These are phyloP conservation scores for Malus sieversii DNA, from an alignment of 306 rosid species.

Conservation along the genomic window DNA sequence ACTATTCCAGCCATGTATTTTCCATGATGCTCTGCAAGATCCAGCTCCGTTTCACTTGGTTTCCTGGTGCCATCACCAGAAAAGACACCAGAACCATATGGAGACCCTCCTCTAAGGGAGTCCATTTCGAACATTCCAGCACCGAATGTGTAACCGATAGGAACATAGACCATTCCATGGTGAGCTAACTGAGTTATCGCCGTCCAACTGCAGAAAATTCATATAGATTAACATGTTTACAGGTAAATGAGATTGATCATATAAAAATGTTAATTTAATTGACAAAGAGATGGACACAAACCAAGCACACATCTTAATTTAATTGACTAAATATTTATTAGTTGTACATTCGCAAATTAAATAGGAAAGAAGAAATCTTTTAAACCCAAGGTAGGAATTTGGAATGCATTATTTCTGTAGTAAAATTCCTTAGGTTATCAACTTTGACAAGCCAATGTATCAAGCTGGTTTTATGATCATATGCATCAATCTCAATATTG, in stretches of 20 bases:
- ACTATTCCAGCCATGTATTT: slow-evolving; percentile 63
- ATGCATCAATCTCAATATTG: background rate
- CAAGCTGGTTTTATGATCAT: background rate
- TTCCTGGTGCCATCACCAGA: slow-evolving; percentile 70
- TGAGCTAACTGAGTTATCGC: slow-evolving; percentile 74
- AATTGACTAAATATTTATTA: background rate
- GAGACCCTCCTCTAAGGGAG: slow-evolving; percentile 65
- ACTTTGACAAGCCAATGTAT: background rate
- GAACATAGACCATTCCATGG: slow-evolving; percentile 82
- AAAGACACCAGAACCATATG: slow-evolving; percentile 67
- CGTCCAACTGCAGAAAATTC: slow-evolving; percentile 58
- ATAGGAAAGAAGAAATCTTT: background rate
- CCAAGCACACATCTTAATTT: background rate
- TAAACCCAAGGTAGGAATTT: background rate
- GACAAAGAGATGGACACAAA: background rate
- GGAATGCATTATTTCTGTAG: background rate
- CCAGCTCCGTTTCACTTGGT: slow-evolving; percentile 47
- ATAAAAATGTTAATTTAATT: background rate
- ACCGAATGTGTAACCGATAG: slow-evolving; percentile 68
- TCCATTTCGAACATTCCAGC: slow-evolving; percentile 61
- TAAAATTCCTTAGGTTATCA: background rate
- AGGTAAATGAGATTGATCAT: background rate
- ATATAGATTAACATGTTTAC: background rate
- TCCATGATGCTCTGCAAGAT: slow-evolving; percentile 74
- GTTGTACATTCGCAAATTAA: background rate